Conservation (phyloP, 1,284 basidiomycete species). For the Waitea zeae region DNA sequence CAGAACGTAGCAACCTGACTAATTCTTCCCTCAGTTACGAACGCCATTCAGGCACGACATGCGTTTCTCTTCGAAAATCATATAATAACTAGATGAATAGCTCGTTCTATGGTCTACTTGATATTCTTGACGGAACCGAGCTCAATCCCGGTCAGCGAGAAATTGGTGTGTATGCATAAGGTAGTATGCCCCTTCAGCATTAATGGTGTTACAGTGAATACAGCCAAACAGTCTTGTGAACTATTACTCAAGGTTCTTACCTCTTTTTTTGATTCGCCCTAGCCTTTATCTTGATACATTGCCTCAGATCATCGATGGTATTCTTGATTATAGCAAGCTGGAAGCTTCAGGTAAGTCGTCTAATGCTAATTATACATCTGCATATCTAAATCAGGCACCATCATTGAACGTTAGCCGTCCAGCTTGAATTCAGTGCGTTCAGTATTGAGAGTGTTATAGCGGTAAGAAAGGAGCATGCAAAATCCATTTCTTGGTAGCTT, state of each 20-base stretch:
- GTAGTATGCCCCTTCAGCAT: background rate
- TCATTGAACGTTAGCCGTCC: no score
- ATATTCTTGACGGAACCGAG: conserved; percentile 48
- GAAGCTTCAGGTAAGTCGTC: conserved; percentile 46
- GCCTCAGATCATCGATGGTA: conserved; percentile 51
- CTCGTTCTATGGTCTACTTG: conserved; percentile 55
- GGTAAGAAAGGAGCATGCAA: conserved; percentile 34
- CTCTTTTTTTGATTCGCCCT: background rate
- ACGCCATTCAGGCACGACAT: no score
- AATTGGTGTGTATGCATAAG: conserved; percentile 28
- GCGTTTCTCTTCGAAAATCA: no score
- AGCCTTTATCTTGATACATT: conserved; percentile 1
- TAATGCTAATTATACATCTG: no score
- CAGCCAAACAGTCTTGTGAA: conserved; percentile 58
- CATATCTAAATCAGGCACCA: no score
- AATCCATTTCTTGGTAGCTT: conserved; percentile 47
- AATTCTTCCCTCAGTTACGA: no score
- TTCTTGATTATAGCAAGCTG: conserved; percentile 56
- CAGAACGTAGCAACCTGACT: no score
- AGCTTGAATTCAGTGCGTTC: background rate
- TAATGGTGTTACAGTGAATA: conserved; percentile 29
- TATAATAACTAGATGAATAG: no score
- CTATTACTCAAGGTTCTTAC: conserved; percentile 37
- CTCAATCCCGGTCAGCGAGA: conserved; percentile 47
- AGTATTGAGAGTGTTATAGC: background rate